These are phyloP conservation scores for Daldinia bambusicola DNA, from an alignment of 495 filamentous ascomycete species.

Conservation along the genomic window DNA sequence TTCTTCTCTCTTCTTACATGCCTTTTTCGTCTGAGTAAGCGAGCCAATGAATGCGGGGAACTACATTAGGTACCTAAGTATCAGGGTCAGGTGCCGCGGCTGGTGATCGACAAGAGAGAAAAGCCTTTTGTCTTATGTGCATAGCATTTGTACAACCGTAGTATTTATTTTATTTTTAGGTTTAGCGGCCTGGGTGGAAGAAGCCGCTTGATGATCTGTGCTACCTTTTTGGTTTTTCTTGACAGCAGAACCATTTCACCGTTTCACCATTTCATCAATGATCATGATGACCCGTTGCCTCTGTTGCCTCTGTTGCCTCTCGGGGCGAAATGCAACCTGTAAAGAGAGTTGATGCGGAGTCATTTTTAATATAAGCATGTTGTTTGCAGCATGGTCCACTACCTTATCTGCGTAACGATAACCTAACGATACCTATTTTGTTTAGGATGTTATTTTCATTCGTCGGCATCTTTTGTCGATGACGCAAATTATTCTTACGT, in stretches of 20 bases:
- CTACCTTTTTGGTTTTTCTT: background rate
- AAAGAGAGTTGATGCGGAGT: too few relatives aligned
- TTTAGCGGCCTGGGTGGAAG: conserved; percentile 17
- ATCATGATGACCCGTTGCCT: background rate
- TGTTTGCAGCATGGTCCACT: too few relatives aligned
- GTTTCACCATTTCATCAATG: conserved; percentile 27
- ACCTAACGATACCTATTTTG: too few relatives aligned
- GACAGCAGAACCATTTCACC: conserved; percentile 24
- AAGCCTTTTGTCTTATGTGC: too few relatives aligned
- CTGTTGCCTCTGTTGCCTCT: background rate
- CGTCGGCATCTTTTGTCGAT: too few relatives aligned
- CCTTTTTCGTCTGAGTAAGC: conserved; percentile 33
- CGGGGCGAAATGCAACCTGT: conserved; percentile 18
- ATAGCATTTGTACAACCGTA: too few relatives aligned
- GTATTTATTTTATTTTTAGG: conserved; percentile 31
- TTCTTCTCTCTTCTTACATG: background rate
- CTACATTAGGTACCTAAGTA: too few relatives aligned
- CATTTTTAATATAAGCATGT: too few relatives aligned
- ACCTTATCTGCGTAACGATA: too few relatives aligned
- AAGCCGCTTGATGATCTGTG: conserved; percentile 26
- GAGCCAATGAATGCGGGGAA: conserved; percentile 20
- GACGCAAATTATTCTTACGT: background rate
- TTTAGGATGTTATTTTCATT: too few relatives aligned
- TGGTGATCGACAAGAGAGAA: conserved; percentile 21
- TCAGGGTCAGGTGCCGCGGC: conserved; percentile 30